Evolutionary conservation across 2,329 filamentous ascomycete genomes (phyloP).

Genomic region (Colletotrichum abscissum): DNA sequence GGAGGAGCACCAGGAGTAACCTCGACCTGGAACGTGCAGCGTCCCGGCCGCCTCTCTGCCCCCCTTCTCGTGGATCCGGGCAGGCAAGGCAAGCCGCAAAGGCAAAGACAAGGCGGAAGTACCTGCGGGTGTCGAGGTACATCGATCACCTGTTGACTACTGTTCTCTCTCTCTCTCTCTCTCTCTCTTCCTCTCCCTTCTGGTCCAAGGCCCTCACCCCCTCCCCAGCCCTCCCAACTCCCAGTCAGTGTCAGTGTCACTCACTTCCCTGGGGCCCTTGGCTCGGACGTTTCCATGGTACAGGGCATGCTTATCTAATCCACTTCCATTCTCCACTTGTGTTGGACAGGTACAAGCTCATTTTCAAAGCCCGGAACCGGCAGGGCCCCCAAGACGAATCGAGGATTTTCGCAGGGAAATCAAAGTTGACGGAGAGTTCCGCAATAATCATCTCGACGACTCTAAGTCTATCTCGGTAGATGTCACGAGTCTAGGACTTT

Average conservation of each 20-base stretch:
- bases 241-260: background rate
- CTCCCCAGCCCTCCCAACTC: background rate
- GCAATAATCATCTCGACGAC: background rate
- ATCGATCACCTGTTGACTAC: background rate
- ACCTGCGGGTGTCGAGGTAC: background rate
- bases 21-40: constrained; percentile 6
- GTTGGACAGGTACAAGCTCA: constrained; percentile 1
- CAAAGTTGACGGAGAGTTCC: background rate
- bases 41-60: background rate
- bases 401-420: constrained; percentile 5
- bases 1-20: background rate
- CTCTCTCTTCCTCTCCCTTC: background rate
- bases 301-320: background rate
- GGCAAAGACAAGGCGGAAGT: background rate
- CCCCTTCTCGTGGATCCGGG: background rate
- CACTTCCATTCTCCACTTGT: constrained; percentile 2
- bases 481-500: too few relatives aligned
- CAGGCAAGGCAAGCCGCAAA: background rate
- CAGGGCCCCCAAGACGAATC: background rate
- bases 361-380: constrained; percentile 5
- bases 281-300: background rate
- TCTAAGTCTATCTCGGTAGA: background rate
- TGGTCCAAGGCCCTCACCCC: background rate
- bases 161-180: background rate
- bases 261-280: background rate